Base-by-base conservation (phyloP, 108 stramenopile species). In the Cyclotella atomus region DNA sequence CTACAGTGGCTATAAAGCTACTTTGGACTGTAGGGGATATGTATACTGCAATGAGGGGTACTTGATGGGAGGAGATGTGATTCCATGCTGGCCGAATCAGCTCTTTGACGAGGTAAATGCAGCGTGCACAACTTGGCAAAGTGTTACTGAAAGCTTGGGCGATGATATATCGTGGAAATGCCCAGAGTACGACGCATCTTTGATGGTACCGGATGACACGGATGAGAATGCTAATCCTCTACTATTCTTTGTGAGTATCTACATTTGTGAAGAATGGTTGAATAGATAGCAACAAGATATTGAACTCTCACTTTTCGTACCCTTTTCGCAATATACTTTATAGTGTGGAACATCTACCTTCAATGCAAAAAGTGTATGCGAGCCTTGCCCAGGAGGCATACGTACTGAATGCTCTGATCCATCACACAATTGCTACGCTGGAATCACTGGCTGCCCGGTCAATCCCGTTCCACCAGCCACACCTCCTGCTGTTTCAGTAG, bases 81-180 rank as follows among this genome's bases (percentile, higher is more conserved):
- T 79, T 46, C 53, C 71, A 19, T 79, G 79, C 19, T 64, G 67
- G 79, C 71, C 71, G 16, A 79, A 79, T 68, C 79, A 79, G 45
- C 36, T 79, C 12, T 79, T 68, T 67, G 79, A 79, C 21, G 71
- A 62, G 23, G 41, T 5, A 0, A n/a, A 17, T 24, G 49, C 47
- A 1, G 41, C 32, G 0, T 79, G 79, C 36, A 73, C 79, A 0
- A 66, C 46, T 47, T 79, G 79, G 79, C 79, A 79, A 24, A 45
- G 59, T 41, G 79, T 79, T 1, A 70, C 60, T 10, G 68, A 69
- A 28, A 3, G 6, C 2, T 28, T 64, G 10, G 54, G 54, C 36
- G 68, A 53, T 43, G 38, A 69, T 17, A 43, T 69, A 36, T 38
- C 59, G 7, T 23, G 17, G 20, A 63, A 15, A 17, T 79, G 79